phyloP scores from a whole-genome alignment of 805 yeast genomes.

The Lachancea lanzarotensis region DNA sequence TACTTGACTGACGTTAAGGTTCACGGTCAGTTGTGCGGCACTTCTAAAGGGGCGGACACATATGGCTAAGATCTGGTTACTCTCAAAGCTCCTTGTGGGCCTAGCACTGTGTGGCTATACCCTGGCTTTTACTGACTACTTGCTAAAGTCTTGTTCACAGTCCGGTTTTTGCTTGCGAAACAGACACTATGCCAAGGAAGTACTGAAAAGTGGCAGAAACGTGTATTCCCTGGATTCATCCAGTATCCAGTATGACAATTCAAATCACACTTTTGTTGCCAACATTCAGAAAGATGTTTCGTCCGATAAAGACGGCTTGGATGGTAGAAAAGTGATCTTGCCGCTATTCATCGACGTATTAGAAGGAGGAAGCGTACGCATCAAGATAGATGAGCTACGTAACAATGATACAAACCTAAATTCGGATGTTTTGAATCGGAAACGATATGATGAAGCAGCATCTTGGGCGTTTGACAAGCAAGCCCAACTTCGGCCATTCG shows the following conservation, averaged over 20 bases:
- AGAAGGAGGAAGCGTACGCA: conserved; percentile 51
- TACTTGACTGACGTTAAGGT: too few species aligned
- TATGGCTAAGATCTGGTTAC: not conserved
- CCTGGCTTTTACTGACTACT: conserved; percentile 52
- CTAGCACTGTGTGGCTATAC: not conserved
- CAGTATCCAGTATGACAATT: conserved; percentile 27
- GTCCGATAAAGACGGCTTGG: conserved; percentile 9
- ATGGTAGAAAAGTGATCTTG: conserved; percentile 25
- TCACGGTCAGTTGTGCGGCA: too few species aligned
- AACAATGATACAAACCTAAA: conserved; percentile 21
- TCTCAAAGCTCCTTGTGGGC: not conserved
- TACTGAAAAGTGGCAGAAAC: conserved; percentile 30
- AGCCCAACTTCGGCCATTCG: not conserved
- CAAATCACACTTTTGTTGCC: conserved; percentile 38
- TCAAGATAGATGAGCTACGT: conserved; percentile 59
- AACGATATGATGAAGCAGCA: conserved; percentile 55
- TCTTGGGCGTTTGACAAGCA: conserved; percentile 46
- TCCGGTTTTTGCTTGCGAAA: conserved; percentile 83
- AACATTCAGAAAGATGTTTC: conserved; percentile 40
- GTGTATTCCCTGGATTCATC: conserved; percentile 39
- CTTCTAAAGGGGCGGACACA: too few species aligned
- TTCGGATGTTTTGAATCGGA: conserved; percentile 31
- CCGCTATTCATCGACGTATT: conserved; percentile 56
- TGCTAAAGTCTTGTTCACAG: conserved; percentile 72
- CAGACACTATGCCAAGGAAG: conserved; percentile 51